Evolutionary conservation across 2,329 filamentous ascomycete genomes (phyloP).

Genomic region (Dryadomyces quercivorus): DNA sequence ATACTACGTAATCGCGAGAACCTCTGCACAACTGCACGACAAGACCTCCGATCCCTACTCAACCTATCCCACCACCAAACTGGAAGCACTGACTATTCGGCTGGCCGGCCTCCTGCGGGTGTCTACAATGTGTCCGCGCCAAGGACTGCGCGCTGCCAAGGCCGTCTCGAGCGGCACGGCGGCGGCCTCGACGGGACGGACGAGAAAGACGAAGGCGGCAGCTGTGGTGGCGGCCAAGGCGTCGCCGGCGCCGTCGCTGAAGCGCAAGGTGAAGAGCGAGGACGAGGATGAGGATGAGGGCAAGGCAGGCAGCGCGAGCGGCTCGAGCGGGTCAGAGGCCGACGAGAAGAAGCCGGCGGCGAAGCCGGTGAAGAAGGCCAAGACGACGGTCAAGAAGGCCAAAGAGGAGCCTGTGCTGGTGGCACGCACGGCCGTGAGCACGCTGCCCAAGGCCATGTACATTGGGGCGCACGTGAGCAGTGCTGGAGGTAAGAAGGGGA

Average conservation of each 20-base stretch:
- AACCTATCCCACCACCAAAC: neutral
- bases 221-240: neutral
- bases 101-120: neutral
- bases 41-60: neutral
- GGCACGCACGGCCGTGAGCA: constrained; percentile 48
- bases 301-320: constrained; percentile 6
- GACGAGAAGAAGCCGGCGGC: constrained; percentile 4
- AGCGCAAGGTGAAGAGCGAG: constrained; percentile 7
- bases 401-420: constrained; percentile 44
- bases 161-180: constrained; percentile 15
- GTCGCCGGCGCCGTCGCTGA: neutral
- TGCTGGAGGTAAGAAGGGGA: constrained; percentile 55
- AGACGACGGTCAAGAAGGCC: constrained; percentile 25
- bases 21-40: neutral
- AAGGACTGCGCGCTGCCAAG: constrained; percentile 5
- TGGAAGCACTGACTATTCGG: neutral
- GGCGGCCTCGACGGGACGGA: neutral
- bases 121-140: constrained; percentile 9
- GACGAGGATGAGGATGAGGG: constrained; percentile 11
- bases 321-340: constrained; percentile 10
- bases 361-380: constrained; percentile 23
- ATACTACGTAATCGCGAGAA: too few species aligned
- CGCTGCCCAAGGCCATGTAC: constrained; percentile 59
- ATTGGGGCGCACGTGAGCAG: constrained; percentile 88
- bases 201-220: neutral